Conservation (phyloP, 352 stramenopile genomes). For the Phytophthora brassicae region DNA sequence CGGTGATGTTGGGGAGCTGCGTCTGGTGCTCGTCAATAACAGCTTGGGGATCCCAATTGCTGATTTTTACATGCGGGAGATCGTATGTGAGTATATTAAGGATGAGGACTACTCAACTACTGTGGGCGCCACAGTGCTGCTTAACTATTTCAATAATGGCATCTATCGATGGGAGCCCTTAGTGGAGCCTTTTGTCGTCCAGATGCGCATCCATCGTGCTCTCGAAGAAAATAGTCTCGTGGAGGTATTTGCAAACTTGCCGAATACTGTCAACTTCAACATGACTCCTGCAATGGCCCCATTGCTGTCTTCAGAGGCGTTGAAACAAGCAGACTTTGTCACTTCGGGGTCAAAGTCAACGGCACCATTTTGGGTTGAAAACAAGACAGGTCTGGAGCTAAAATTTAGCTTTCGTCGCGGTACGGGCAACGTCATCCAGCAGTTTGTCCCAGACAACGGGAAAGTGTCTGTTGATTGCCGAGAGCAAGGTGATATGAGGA, state of each 20-base stretch:
- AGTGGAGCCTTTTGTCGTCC: conserved; percentile 79
- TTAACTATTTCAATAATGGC: conserved; percentile 92
- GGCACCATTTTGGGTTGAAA: conserved; percentile 89
- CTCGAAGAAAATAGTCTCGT: conserved; percentile 73
- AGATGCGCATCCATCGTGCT: conserved; percentile 71
- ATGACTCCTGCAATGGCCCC: conserved; percentile 87
- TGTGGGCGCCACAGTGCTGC: conserved; percentile 71
- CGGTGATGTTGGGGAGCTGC: conserved; percentile 81
- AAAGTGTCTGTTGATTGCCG: conserved; percentile 85
- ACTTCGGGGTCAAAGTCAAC: conserved; percentile 86
- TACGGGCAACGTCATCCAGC: conserved; percentile 77
- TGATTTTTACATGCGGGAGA: conserved; percentile 86
- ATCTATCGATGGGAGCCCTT: conserved; percentile 90
- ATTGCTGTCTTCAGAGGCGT: conserved; percentile 73
- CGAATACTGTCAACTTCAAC: conserved; percentile 88
- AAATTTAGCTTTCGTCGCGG: conserved; percentile 89
- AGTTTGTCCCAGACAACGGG: conserved; percentile 60
- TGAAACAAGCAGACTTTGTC: conserved; percentile 86
- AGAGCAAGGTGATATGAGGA: conserved; percentile 86
- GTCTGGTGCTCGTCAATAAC: conserved; percentile 88
- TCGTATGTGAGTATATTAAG: conserved; percentile 88
- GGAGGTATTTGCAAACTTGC: conserved; percentile 82
- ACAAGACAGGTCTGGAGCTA: conserved; percentile 78
- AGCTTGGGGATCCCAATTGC: conserved; percentile 85
- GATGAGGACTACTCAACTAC: conserved; percentile 84